Conservation (phyloP, 805 yeast species). For the Lipomyces orientalis region DNA sequence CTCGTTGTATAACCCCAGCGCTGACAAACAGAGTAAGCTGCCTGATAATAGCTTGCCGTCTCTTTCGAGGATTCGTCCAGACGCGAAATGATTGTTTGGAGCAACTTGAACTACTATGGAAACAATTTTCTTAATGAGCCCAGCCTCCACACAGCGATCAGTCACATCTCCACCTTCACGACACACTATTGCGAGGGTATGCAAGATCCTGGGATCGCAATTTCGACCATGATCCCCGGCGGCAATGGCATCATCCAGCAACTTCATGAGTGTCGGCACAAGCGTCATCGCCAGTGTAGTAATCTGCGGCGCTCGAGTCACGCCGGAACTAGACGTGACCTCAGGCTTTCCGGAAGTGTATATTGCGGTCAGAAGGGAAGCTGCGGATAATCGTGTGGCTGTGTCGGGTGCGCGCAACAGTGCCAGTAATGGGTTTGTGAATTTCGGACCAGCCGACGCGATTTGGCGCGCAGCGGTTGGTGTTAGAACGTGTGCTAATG, state of each 20-base stretch:
- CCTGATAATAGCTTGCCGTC: conserved; percentile 41
- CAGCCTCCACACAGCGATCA: conserved; percentile 45
- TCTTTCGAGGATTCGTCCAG: conserved; percentile 10
- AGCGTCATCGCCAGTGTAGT: conserved; percentile 36
- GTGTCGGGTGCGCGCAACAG: conserved; percentile 38
- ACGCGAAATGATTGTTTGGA: conserved; percentile 25
- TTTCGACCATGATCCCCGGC: conserved; percentile 38
- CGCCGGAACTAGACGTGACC: conserved; percentile 1
- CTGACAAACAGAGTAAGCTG: conserved; percentile 44
- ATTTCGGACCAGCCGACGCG: conserved; percentile 37
- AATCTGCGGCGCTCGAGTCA: conserved; percentile 24
- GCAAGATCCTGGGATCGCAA: conserved; percentile 29
- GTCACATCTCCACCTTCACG: conserved; percentile 44
- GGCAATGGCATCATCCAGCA: conserved; percentile 39
- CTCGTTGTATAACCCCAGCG: conserved; percentile 44
- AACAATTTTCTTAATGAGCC: conserved; percentile 42
- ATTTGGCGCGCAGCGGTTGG: conserved; percentile 20
- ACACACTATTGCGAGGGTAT: conserved; percentile 43
- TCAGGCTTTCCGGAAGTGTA: conserved; percentile 18
- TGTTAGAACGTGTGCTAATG: conserved; percentile 26
- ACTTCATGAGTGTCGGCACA: conserved; percentile 45
- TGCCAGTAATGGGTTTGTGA: conserved; percentile 38
- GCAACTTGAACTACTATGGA: conserved; percentile 34
- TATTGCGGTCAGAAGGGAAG: conserved; percentile 24
- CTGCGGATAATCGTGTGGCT: conserved; percentile 26